A percentile compares a stretch with the other conserved stretches of the same genome.
Evolutionary conservation across 805 yeast species (phyloP).

Genomic region (Metschnikowia borealis): DNA sequence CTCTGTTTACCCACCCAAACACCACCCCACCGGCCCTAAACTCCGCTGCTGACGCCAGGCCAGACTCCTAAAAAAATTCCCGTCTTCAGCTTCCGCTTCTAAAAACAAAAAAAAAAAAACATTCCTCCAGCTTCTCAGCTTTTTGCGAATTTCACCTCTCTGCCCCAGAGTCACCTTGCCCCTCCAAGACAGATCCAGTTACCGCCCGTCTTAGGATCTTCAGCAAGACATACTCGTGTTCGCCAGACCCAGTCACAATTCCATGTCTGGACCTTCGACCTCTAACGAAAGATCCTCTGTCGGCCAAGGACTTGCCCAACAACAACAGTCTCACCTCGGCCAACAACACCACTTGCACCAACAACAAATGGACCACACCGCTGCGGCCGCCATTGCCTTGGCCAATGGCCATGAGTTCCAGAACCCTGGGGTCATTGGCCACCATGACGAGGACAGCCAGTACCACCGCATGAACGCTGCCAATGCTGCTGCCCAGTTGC

Average conservation of each 20-base stretch:
- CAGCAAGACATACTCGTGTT: constrained; percentile 1
- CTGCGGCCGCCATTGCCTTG: constrained; percentile 22
- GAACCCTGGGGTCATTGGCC: constrained; percentile 20
- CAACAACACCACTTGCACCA: constrained; percentile 19
- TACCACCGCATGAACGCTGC: constrained; percentile 19
- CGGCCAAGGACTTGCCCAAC: constrained; percentile 12
- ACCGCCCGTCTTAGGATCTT: neutral
- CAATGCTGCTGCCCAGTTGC: constrained; percentile 17
- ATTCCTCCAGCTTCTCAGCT: neutral
- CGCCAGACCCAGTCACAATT: neutral
- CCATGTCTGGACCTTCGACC: constrained; percentile 20
- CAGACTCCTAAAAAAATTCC: neutral
- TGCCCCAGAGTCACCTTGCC: neutral
- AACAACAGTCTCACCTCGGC: constrained; percentile 12
- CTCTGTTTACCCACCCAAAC: constrained; percentile 9
- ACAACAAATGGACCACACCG: constrained; percentile 20
- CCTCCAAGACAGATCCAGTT: neutral
- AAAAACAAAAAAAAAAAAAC: neutral
- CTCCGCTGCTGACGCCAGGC: neutral
- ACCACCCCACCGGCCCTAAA: neutral
- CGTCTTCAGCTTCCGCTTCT: neutral
- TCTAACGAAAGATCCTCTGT: constrained; percentile 18
- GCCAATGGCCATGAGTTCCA: constrained; percentile 19
- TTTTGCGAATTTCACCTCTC: neutral
- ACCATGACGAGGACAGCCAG: constrained; percentile 18